Evolutionary conservation across 805 yeast genomes (phyloP).

Genomic region (Candida vartiovaarae): DNA sequence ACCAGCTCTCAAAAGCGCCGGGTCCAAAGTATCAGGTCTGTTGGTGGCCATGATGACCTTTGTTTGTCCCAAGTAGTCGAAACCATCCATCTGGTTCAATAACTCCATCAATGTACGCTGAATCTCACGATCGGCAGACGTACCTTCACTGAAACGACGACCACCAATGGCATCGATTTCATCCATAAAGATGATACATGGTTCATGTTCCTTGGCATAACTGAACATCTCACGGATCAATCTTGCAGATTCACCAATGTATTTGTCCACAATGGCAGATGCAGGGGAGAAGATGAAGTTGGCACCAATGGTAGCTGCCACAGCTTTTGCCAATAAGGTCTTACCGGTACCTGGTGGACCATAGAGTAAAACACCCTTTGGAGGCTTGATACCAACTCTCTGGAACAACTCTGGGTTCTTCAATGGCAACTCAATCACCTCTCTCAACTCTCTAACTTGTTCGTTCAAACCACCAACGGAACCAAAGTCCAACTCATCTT

Average conservation of each 20-base stretch:
- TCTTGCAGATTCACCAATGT: constrained; percentile 96
- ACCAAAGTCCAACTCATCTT: constrained; percentile 92
- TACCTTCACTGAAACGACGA: constrained; percentile 94
- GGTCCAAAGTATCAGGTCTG: constrained; percentile 96
- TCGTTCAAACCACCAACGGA: constrained; percentile 96
- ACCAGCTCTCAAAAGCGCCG: constrained; percentile 95
- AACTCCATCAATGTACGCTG: constrained; percentile 97
- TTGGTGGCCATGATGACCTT: constrained; percentile 99
- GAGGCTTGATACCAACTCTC: constrained; percentile 97
- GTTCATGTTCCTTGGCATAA: constrained; percentile 96
- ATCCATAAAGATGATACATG: constrained; percentile 97
- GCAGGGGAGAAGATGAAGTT: constrained; percentile 98
- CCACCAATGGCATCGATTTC: constrained; percentile 99
- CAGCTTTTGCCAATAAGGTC: constrained; percentile 93
- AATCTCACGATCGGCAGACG: constrained; percentile 97
- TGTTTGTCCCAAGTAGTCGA: constrained; percentile 93
- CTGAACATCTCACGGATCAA: constrained; percentile 96
- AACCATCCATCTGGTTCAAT: constrained; percentile 97
- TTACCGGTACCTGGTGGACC: constrained; percentile 99
- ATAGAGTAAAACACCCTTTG: constrained; percentile 91
- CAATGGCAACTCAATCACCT: constrained; percentile 93
- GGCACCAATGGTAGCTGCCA: constrained; percentile 97
- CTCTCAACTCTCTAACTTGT: constrained; percentile 93
- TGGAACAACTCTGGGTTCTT: constrained; percentile 94
- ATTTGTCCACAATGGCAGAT: constrained; percentile 94